Evolutionary conservation across 2,329 filamentous ascomycete genomes (phyloP), one percentile per base, ranked within the genome.

Genomic region (Stemphylium beticola): DNA sequence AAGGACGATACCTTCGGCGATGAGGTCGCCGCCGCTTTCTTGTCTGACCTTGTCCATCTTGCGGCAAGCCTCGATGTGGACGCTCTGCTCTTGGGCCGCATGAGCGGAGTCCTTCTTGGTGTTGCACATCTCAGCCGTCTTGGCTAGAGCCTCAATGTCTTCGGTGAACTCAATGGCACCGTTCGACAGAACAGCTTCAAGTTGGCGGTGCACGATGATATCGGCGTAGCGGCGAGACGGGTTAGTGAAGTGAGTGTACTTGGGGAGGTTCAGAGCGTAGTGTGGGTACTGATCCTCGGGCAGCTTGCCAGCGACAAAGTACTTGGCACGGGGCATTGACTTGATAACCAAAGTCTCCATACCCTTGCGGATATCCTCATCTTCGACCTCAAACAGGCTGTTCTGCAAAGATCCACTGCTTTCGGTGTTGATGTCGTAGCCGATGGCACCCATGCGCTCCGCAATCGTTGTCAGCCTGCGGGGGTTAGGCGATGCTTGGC

Each of bases 91-190:
- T 76, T 99, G 95, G 12, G 95, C 95, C 70, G 92, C 95, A 79
- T 96, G 93, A 1, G 95, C 92, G 11, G 93, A 98, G 74, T 99
- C 95, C 77, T 98, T 99, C 87, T 98, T 99, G 73, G 91, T 96
- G 81, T 99, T 99, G 83, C 92, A 96, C 65, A 91, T 87, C 77
- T 99, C 95, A 8, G 93, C 90, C 45, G 90, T 96, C 85, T 98
- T 99, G 68, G 87, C 87, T 37, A 99, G 82, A 53, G 83, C 88
- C 73, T 99, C 95, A 57, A 95, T 77, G 58, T 99, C 95, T 64
- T 99, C 95, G 4, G 81, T 87, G 75, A 95, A 97, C 69, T 97
- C 92, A 42, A 91, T 83, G 59, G 88, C 84, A 60, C 90, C 91
- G 49, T 92, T 86, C 0, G 92, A 95, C 33, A 99, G 83, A 45